Conservation (phyloP, 495 filamentous ascomycete genomes). For the Neurospora cerealis region DNA sequence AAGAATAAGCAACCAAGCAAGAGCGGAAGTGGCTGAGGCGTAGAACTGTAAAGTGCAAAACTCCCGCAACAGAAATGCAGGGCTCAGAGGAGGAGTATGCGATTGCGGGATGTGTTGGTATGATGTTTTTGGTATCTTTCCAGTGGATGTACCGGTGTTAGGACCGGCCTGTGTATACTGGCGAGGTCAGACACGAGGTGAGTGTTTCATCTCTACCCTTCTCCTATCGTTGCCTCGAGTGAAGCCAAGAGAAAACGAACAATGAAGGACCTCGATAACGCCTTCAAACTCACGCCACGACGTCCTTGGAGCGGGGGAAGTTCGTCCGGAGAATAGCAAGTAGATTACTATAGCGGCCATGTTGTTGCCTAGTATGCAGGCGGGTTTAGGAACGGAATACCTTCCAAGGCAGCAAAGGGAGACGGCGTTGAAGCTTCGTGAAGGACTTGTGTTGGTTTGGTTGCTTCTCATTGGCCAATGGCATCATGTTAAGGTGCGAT, state of each 20-base stretch:
- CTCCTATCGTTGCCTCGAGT: neutral
- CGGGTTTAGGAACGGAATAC: neutral
- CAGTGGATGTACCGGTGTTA: neutral
- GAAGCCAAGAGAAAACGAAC: neutral
- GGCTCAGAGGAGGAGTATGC: neutral
- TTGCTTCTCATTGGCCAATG: neutral
- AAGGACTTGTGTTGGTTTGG: neutral
- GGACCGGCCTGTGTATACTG: neutral
- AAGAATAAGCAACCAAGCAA: neutral
- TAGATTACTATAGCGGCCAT: neutral
- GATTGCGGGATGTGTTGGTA: neutral
- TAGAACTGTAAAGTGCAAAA: neutral
- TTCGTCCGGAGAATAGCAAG: neutral
- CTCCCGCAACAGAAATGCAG: neutral
- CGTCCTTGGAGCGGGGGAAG: neutral
- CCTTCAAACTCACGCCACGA: neutral
- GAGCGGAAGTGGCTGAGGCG: neutral
- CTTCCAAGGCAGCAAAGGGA: neutral
- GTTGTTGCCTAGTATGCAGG: neutral
- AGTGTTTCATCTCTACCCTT: neutral
- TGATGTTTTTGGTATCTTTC: neutral
- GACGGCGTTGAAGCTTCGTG: neutral
- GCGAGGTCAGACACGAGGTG: neutral
- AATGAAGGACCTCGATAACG: neutral
- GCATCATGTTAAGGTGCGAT: neutral